Conservation (phyloP, 2,329 filamentous ascomycete species). For the Erysiphe pulchra region DNA sequence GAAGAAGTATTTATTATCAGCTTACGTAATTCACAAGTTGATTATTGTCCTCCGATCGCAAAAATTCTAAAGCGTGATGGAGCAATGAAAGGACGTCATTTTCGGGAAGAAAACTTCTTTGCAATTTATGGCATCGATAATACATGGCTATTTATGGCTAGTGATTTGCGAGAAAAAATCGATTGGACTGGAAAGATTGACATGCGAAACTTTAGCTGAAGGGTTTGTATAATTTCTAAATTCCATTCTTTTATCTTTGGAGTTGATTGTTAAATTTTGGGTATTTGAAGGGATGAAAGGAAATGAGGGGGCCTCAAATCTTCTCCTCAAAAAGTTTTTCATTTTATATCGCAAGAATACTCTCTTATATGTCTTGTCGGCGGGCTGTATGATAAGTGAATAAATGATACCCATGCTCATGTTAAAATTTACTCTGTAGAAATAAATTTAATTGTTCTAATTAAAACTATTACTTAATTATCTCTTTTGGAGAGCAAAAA, state of each 20-base stretch:
- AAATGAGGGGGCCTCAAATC: background rate
- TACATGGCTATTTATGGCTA: conserved; percentile 79
- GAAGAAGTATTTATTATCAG: conserved; percentile 82
- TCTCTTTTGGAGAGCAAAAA: no score
- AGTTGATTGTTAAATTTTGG: background rate
- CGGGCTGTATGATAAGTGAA: no score
- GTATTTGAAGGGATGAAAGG: background rate
- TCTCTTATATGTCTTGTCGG: no score
- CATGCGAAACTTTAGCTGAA: conserved; percentile 20
- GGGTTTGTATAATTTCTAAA: no score
- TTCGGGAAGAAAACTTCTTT: conserved; percentile 32
- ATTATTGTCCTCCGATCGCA: conserved; percentile 72
- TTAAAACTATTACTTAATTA: no score
- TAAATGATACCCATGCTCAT: no score
- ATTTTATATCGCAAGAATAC: no score
- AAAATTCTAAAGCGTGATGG: conserved; percentile 30
- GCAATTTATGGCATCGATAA: conserved; percentile 86
- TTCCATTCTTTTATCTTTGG: background rate
- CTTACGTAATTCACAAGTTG: conserved; percentile 68
- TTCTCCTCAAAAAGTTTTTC: no score
- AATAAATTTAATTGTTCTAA: no score
- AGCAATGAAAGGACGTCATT: conserved; percentile 1
- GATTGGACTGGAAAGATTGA: conserved; percentile 96
- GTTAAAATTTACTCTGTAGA: no score
- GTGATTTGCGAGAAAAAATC: conserved; percentile 74